These are phyloP conservation scores for Volvox africanus DNA, from an alignment of 139 green algal species.

Conservation along the genomic window DNA sequence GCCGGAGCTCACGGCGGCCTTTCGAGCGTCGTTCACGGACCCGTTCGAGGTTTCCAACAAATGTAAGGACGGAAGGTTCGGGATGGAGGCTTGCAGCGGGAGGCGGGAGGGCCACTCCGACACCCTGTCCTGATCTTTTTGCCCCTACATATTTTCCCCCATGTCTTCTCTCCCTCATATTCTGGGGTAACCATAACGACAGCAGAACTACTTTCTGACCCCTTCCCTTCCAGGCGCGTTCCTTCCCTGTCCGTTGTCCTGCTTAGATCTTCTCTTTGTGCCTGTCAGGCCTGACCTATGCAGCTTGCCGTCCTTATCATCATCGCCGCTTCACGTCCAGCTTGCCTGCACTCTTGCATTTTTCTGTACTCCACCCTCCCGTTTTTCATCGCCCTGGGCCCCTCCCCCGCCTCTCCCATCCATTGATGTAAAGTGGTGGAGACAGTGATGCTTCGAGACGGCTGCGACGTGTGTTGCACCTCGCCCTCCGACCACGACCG, in stretches of 20 bases:
- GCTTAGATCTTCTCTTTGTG: no score
- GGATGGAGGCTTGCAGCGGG: neutral
- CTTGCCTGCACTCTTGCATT: neutral
- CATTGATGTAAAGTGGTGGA: conserved; percentile 16
- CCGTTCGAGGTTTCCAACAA: conserved; percentile 48
- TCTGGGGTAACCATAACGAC: neutral
- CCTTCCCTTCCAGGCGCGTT: no score
- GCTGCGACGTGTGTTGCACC: conserved; percentile 55
- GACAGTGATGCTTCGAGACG: conserved; percentile 41
- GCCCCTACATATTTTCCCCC: neutral
- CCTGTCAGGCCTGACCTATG: no score
- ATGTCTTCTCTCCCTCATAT: neutral
- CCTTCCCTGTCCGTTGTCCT: no score
- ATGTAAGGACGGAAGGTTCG: neutral
- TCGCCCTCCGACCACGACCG: conserved; percentile 6
- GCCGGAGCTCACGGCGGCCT: neutral
- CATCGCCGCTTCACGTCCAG: no score
- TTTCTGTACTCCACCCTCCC: neutral
- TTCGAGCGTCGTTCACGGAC: conserved; percentile 45
- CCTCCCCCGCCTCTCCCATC: no score
- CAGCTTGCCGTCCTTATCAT: no score
- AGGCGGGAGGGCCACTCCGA: neutral
- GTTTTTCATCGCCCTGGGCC: no score
- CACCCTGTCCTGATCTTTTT: neutral
- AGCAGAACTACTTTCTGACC: no score